A percentile compares a stretch with the other conserved stretches of the same genome.
Conservation (phyloP, 192 early-diverging fungal species). For the Backusella morwellensis region DNA sequence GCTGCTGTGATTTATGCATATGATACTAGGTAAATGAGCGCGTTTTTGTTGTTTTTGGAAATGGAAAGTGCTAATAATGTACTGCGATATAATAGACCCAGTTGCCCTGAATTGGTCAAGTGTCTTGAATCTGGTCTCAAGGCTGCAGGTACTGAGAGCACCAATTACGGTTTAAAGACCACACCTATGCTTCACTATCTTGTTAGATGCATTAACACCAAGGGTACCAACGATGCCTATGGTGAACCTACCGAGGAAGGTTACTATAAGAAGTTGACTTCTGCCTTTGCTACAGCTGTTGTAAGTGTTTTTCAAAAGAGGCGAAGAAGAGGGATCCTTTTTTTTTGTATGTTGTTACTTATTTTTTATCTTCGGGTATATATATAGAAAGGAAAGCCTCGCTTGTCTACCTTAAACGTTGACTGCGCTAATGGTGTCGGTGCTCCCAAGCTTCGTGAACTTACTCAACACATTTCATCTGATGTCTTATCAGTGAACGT, state of each 20-base stretch:
- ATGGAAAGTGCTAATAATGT: neutral
- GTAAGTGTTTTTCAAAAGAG: constrained; percentile 41
- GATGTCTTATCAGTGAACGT: constrained; percentile 66
- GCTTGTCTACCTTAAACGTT: constrained; percentile 68
- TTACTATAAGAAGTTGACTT: constrained; percentile 88
- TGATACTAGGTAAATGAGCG: constrained; percentile 79
- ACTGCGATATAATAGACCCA: constrained; percentile 58
- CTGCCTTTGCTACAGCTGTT: constrained; percentile 81
- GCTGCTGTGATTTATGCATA: constrained; percentile 83
- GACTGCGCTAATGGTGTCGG: constrained; percentile 98
- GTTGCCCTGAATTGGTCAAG: constrained; percentile 75
- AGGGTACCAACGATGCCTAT: constrained; percentile 26
- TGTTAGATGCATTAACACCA: constrained; percentile 31
- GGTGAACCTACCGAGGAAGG: constrained; percentile 80
- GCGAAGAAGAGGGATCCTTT: no score
- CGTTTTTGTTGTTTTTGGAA: neutral
- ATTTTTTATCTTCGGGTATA: neutral
- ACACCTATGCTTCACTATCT: constrained; percentile 97
- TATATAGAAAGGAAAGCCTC: constrained; percentile 64
- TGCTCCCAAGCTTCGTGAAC: constrained; percentile 81
- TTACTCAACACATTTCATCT: constrained; percentile 62
- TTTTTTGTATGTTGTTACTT: no score
- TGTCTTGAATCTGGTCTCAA: constrained; percentile 82
- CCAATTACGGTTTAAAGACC: constrained; percentile 85
- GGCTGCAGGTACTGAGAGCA: constrained; percentile 64